These are phyloP conservation scores for Chaetothyriales sp. DNA, from an alignment of 2,329 filamentous ascomycete species.

Conservation along the genomic window DNA sequence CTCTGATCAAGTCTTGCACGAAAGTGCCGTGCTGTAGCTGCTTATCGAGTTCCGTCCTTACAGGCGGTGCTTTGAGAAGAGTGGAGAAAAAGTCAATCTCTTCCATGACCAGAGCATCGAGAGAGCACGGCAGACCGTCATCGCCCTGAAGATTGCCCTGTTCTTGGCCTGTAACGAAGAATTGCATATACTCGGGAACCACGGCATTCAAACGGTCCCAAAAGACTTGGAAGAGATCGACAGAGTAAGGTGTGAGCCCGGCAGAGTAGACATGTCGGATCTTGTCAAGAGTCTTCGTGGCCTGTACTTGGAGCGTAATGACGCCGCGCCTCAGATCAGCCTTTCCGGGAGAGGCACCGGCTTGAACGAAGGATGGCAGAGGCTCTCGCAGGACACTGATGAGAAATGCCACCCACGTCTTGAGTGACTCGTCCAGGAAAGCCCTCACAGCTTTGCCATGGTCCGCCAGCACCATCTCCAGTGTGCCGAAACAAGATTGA, in stretches of 20 bases:
- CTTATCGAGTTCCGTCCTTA: conserved; percentile 75
- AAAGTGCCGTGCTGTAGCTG: conserved; percentile 58
- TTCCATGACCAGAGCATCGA: conserved; percentile 86
- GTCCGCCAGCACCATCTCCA: conserved; percentile 94
- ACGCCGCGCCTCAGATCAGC: conserved; percentile 61
- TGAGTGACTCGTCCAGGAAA: conserved; percentile 77
- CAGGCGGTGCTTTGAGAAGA: conserved; percentile 73
- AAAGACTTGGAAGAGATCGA: conserved; percentile 67
- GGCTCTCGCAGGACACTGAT: conserved; percentile 60
- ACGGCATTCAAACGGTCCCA: conserved; percentile 76
- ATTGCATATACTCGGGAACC: conserved; percentile 58
- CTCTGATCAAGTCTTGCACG: conserved; percentile 76
- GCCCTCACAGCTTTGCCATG: conserved; percentile 72
- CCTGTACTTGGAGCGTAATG: conserved; percentile 79
- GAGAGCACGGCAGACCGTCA: conserved; percentile 82
- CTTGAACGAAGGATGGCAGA: conserved; percentile 38
- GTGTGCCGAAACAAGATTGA: conserved; percentile 78
- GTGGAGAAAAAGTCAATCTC: conserved; percentile 91
- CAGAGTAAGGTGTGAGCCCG: conserved; percentile 69
- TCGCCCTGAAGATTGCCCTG: conserved; percentile 75
- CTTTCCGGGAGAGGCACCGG: conserved; percentile 35
- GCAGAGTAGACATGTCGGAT: conserved; percentile 72
- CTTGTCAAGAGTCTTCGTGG: conserved; percentile 84
- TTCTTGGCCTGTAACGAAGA: conserved; percentile 74
- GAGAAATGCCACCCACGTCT: conserved; percentile 83